Conservation (phyloP, 192 early-diverging fungal genomes). For the Coemansia sp. region DNA sequence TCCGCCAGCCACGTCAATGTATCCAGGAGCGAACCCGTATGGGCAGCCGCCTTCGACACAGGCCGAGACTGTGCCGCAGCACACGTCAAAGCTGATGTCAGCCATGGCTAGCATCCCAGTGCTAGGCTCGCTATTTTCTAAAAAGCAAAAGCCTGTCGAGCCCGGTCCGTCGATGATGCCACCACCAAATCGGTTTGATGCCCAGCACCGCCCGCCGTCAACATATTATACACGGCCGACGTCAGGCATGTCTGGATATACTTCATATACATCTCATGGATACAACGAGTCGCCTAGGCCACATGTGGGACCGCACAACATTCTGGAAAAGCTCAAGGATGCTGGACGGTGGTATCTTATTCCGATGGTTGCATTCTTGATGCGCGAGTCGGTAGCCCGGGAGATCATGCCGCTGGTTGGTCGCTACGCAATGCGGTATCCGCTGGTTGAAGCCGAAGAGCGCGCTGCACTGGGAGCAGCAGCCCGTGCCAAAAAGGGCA, state of each 20-base stretch:
- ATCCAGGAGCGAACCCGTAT: background rate
- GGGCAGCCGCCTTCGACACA: slow-evolving; percentile 3
- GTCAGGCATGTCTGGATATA: slow-evolving; percentile 14
- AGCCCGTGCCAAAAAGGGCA: slow-evolving; percentile 9
- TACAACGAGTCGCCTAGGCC: slow-evolving; percentile 8
- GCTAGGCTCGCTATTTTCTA: slow-evolving; percentile 40
- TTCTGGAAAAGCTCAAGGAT: slow-evolving; percentile 15
- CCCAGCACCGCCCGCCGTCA: slow-evolving; percentile 5
- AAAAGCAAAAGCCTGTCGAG: slow-evolving; percentile 16
- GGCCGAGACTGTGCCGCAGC: background rate
- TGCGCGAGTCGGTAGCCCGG: slow-evolving; percentile 21
- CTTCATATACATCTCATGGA: slow-evolving; percentile 17
- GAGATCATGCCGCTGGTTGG: slow-evolving; percentile 33
- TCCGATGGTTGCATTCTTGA: slow-evolving; percentile 19
- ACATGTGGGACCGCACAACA: slow-evolving; percentile 1
- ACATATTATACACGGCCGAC: slow-evolving; percentile 18
- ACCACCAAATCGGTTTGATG: slow-evolving; percentile 15
- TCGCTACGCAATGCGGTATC: slow-evolving; percentile 44
- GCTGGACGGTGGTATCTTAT: slow-evolving; percentile 30
- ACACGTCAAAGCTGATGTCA: slow-evolving; percentile 36
- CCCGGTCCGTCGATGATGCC: background rate
- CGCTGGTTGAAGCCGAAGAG: slow-evolving; percentile 44
- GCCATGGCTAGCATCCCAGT: slow-evolving; percentile 42
- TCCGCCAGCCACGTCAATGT: background rate
- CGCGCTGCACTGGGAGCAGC: slow-evolving; percentile 13